Evolutionary conservation across 2,329 filamentous ascomycete genomes (phyloP).

Genomic region (Epichloe bromicola): DNA sequence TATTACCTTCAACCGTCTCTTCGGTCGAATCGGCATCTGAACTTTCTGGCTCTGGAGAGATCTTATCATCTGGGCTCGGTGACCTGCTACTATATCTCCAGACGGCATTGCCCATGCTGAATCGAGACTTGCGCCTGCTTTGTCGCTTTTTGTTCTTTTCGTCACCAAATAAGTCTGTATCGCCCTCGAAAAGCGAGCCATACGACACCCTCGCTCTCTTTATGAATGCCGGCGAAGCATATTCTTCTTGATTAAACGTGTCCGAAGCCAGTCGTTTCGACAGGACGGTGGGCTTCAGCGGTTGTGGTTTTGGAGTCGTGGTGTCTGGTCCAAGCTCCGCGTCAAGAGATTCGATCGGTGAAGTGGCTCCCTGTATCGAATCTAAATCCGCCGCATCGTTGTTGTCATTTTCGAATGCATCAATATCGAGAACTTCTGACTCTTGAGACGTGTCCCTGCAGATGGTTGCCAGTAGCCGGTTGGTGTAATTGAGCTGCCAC

Average conservation of each 20-base stretch:
- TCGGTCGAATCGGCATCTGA: constrained; percentile 9
- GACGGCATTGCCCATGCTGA: constrained; percentile 49
- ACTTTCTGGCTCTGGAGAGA: constrained; percentile 11
- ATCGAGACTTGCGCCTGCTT: constrained; percentile 53
- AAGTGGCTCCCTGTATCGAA: background rate
- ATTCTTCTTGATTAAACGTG: constrained; percentile 37
- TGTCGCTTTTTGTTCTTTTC: constrained; percentile 22
- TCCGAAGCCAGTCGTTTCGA: constrained; percentile 22
- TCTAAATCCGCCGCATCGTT: constrained; percentile 5
- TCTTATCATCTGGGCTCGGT: constrained; percentile 50
- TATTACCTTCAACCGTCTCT: background rate
- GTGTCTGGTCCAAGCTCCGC: background rate
- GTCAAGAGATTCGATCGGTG: background rate
- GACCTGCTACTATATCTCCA: constrained; percentile 68
- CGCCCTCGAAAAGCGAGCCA: constrained; percentile 50
- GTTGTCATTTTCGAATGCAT: constrained; percentile 17
- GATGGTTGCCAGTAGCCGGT: constrained; percentile 33
- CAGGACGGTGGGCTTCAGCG: constrained; percentile 9
- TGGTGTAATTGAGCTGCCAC: constrained; percentile 45
- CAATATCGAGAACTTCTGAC: constrained; percentile 38
- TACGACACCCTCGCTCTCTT: constrained; percentile 59
- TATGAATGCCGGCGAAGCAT: constrained; percentile 67
- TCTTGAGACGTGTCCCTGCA: constrained; percentile 31
- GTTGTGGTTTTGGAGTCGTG: constrained; percentile 4
- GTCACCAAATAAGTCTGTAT: constrained; percentile 59